phyloP scores from a whole-genome alignment of 176 grass and related monocot genomes.

The Rhynchospora tenuis region DNA sequence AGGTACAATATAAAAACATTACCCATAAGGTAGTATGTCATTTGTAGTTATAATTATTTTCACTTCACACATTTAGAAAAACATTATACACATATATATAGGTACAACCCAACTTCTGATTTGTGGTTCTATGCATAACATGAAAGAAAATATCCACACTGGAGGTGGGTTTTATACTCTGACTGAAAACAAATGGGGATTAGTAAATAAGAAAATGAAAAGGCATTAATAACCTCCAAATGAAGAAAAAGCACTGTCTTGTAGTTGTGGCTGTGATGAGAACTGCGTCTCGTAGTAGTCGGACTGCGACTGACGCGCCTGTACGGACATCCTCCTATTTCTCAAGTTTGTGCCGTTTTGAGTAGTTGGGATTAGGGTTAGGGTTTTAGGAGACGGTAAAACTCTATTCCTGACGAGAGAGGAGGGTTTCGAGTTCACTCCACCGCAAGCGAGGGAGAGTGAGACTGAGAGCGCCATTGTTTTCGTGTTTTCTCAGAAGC shows the following conservation, averaged over 20 bases:
- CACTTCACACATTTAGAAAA: too few species aligned
- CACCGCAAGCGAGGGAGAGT: neutral
- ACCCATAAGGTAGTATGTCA: neutral
- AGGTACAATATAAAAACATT: neutral
- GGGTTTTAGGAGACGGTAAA: neutral
- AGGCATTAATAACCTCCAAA: neutral
- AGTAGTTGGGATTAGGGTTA: neutral
- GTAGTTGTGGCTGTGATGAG: neutral
- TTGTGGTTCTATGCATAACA: too few species aligned
- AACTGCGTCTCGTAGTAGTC: conserved; percentile 7
- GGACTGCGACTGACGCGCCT: conserved; percentile 12
- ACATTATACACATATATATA: too few species aligned
- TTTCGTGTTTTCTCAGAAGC: neutral
- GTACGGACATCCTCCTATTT: neutral
- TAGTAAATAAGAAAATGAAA: neutral
- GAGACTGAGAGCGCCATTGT: neutral
- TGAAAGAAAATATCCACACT: too few species aligned
- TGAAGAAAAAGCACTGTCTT: neutral
- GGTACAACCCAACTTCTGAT: too few species aligned
- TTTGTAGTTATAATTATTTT: neutral
- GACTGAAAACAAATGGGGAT: neutral
- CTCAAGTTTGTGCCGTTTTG: neutral
- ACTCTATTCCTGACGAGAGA: neutral
- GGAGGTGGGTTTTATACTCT: neutral
- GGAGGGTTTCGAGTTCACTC: neutral